These are phyloP conservation scores for Onygenales sp. DNA, from an alignment of 2,329 filamentous ascomycete genomes.

Conservation along the genomic window DNA sequence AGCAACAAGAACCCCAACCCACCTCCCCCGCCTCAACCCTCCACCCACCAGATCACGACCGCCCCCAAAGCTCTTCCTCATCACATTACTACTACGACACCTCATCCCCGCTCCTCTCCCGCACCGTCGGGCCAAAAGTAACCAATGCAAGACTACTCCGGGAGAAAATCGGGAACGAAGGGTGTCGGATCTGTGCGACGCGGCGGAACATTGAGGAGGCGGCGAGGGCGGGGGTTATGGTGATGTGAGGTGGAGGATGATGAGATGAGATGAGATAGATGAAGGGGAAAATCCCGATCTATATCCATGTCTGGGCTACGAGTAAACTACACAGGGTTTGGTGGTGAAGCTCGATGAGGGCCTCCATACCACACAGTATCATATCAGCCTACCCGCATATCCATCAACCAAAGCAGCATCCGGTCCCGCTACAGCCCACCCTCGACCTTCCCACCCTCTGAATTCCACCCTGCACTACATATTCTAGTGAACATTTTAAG, in stretches of 20 bases:
- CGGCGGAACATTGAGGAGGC: constrained; percentile 23
- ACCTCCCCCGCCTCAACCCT: not conserved
- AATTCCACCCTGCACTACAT: too few species aligned
- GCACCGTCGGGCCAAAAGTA: constrained; percentile 74
- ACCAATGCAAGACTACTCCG: constrained; percentile 71
- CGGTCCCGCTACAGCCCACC: too few species aligned
- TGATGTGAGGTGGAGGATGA: not conserved
- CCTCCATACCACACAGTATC: too few species aligned
- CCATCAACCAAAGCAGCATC: too few species aligned
- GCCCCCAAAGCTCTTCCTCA: not conserved
- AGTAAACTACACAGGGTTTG: too few species aligned
- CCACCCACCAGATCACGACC: not conserved
- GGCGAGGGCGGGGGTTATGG: not conserved
- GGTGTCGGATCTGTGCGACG: constrained; percentile 30
- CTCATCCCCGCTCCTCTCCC: constrained; percentile 18
- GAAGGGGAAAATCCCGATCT: too few species aligned
- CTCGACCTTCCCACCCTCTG: too few species aligned
- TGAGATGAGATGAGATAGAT: not conserved
- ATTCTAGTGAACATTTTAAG: too few species aligned
- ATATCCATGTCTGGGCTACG: too few species aligned
- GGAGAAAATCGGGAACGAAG: constrained; percentile 47
- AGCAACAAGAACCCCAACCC: constrained; percentile 12
- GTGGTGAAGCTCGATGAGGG: too few species aligned
- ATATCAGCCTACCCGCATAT: too few species aligned
- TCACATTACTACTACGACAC: constrained; percentile 17